Base-by-base conservation (phyloP, 768 basidiomycete genomes). In the Pisolithus marmoratus region DNA sequence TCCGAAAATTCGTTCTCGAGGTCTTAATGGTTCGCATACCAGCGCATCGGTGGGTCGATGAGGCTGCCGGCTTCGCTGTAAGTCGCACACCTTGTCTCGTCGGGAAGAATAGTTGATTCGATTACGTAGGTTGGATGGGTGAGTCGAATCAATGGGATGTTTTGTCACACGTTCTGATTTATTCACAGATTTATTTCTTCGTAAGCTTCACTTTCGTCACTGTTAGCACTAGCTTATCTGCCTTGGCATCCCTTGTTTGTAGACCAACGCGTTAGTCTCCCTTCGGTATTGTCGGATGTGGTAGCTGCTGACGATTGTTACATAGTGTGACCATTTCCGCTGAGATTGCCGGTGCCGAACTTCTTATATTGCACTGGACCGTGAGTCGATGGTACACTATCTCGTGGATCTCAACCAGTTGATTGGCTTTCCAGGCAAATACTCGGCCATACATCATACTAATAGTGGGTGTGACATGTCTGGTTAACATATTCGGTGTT, bases 341-440 rank as follows among this genome's bases (percentile, higher is more conserved):
- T 24, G 87, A 90, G 68, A 75, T 92, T 52, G 81, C 82, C 3
- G 88, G 87, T 2, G 81, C 85, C 8, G 75, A 79, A 9, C 75
- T 90, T 49, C 66, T 92, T n/a, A 70, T 91, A 51, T 73, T 79
- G 5, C 86, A 83, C 70, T 90, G 88, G 89, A 72, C 83, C 58
- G 82, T 82, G 54, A 49, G 74, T 64, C 6, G 34, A 34, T 14
- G 34, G 12, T 34, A 34, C 34, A 34, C 34, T 14, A 34, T 14
- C 12, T 34, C 14, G 1, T 14, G 34, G 14, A 34, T 15, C 12
- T 15, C 19, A 5, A 29, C n/a, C 40, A 5, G 44, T 27, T 45
- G 17, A 24, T 45, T 26, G 17, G 26, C 15, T 26, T 4, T 9
- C 3, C 14, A 45, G 22, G 9, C 8, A 62, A 65, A 26, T 83